Percentiles rank a stretch among this genome's conserved stretches.
phyloP scores from a whole-genome alignment of 768 basidiomycete genomes.

The Daedaleopsis sinensis region DNA sequence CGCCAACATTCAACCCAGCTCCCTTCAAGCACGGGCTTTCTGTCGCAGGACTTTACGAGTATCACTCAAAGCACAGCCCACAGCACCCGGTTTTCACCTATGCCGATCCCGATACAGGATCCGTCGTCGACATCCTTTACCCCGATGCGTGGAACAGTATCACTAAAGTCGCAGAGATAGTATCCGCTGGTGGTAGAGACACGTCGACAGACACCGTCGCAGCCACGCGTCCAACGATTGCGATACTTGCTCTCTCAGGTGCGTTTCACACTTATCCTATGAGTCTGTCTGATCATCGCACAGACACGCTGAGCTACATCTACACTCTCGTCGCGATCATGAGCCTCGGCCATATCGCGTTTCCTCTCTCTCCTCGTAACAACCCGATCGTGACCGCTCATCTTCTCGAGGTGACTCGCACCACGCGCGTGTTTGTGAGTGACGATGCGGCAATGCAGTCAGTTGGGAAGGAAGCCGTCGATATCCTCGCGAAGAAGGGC shows the following conservation, averaged over 20 bases:
- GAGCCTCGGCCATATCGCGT: conserved; percentile 26
- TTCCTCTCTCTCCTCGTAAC: conserved; percentile 40
- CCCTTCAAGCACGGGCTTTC: conserved; percentile 36
- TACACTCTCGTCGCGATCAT: conserved; percentile 21
- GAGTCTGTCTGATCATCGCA: not conserved
- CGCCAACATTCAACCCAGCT: conserved; percentile 36
- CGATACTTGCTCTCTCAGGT: conserved; percentile 21
- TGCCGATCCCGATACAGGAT: conserved; percentile 17
- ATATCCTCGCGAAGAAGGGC: conserved; percentile 11
- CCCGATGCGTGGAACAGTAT: conserved; percentile 29
- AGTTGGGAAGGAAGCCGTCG: conserved; percentile 20
- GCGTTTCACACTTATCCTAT: not conserved
- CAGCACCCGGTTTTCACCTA: conserved; percentile 38
- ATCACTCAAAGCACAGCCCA: conserved; percentile 33
- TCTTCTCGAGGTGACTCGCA: conserved; percentile 31
- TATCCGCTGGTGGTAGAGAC: conserved; percentile 1
- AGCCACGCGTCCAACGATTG: conserved; percentile 23
- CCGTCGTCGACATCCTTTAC: conserved; percentile 26
- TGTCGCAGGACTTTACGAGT: conserved; percentile 40
- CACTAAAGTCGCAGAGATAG: conserved; percentile 25
- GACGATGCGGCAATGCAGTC: conserved; percentile 23
- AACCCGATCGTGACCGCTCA: conserved; percentile 39
- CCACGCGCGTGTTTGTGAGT: conserved; percentile 27
- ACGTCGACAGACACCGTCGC: not conserved
- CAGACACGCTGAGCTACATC: conserved; percentile 30